Base-by-base conservation (phyloP, 495 filamentous ascomycete genomes). In the Penicillium pancosmium region DNA sequence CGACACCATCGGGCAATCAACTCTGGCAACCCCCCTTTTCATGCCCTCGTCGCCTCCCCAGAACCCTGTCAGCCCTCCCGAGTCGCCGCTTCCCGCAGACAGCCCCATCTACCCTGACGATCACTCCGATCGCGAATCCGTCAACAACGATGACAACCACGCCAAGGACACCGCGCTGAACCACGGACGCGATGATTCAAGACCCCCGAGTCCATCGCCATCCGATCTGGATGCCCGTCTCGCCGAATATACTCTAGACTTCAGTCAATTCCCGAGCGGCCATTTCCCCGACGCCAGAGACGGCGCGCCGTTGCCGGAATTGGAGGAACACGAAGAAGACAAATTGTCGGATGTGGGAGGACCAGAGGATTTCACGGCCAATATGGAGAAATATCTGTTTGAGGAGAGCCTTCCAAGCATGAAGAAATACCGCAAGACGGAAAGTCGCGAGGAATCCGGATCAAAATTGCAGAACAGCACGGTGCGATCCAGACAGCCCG, bases 361-460 rank as follows among this genome's bases (percentile, higher is more conserved):
- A 0, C 81, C 81, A 1, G 78, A 80, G 35, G 81, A 83, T 57
- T 83, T 83, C 35, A 83, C 81, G 0, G 64, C 76, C 25, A 80
- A 82, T 50, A 53, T 83, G 59, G 79, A 80, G 44, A 73, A 74
- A 48, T 83, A 81, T 57, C 66, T 83, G 51, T 71, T 75, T 60
- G 78, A 77, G 5, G 72, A 76, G 35, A 56, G 51, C 54, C 61
- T 49, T 59, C 67, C 63, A 54, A 73, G 18, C 52, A 50, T 31
- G 57, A 63, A 48, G 56, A 71, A 54, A 25, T 23, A 38, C 16
- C 52, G 62, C 6, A 56, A 64, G 27, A 55, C 67, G 1, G 57
- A 65, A 4, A 59, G 51, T 2, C 52, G 66, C 16, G 62, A 59
- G 10, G 54, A 63, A 34, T 41, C 47, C 11, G 61, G 59, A 48